phyloP scores from a whole-genome alignment of 2,329 filamentous ascomycete species.

The Neonectria hederae region DNA sequence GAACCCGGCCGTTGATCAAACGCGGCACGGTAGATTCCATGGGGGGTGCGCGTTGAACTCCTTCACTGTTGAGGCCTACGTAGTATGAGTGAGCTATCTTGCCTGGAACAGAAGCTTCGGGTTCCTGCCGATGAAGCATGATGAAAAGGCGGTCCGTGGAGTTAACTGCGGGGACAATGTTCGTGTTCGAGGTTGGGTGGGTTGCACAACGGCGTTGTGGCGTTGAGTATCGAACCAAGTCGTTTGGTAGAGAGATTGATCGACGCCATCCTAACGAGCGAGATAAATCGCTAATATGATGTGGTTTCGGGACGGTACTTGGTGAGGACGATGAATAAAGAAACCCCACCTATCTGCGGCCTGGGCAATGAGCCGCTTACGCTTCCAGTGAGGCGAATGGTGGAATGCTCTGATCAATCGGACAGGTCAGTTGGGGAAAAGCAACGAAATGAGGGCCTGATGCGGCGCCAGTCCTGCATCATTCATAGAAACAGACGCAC shows the following conservation, averaged over 20 bases:
- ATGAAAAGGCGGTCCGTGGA: background rate
- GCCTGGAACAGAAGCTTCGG: background rate
- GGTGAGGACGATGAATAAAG: background rate
- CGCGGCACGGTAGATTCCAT: background rate
- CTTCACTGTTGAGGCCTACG: background rate
- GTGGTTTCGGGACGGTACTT: background rate
- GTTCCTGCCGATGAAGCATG: background rate
- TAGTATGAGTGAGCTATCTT: background rate
- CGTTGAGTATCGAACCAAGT: background rate
- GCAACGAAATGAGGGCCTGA: slow-evolving; percentile 27
- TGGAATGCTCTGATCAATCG: slow-evolving; percentile 23
- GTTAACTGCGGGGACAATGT: background rate
- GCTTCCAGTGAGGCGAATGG: background rate
- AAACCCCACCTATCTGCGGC: background rate
- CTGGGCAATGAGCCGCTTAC: background rate
- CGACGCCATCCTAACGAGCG: slow-evolving; percentile 7
- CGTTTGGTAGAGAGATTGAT: slow-evolving; percentile 5
- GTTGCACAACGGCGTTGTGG: slow-evolving; percentile 4
- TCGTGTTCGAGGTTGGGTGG: background rate
- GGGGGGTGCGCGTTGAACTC: background rate
- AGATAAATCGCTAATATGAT: background rate
- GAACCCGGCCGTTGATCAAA: slow-evolving; percentile 3
- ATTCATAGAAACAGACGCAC: slow-evolving; percentile 26
- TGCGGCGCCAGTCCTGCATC: slow-evolving; percentile 16
- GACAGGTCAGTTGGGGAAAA: slow-evolving; percentile 27